Percentiles rank a stretch among this genome's conserved stretches.
These are phyloP conservation scores for Pythium coloratum DNA, from an alignment of 352 stramenopile species.

Conservation along the genomic window DNA sequence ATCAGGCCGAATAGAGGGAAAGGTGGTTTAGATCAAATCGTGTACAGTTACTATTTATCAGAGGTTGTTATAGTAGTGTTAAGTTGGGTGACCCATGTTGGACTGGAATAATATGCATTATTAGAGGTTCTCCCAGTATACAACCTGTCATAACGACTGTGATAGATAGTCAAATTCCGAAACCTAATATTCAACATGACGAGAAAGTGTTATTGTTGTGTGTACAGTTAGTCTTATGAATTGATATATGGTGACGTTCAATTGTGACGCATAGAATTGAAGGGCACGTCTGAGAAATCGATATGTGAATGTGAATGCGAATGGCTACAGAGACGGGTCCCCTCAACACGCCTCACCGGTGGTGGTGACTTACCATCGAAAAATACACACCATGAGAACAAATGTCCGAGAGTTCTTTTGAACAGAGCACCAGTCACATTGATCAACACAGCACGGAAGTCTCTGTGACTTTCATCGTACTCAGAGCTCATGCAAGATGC, in stretches of 20 bases:
- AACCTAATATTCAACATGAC: no score
- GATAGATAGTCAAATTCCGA: neutral
- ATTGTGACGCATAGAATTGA: neutral
- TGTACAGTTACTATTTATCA: neutral
- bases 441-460: no score
- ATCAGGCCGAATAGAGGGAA: neutral
- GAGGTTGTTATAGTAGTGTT: neutral
- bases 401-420: no score
- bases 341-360: neutral
- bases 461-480: no score
- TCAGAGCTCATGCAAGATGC: no score
- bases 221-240: neutral
- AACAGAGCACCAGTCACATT: no score
- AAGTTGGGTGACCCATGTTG: neutral
- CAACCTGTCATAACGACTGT: neutral
- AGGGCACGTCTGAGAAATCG: conserved; percentile 5
- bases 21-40: neutral
- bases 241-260: neutral
- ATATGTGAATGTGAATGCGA: conserved; percentile 6
- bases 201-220: no score
- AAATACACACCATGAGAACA: neutral
- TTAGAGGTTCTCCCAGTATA: neutral
- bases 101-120: neutral
- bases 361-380: no score
- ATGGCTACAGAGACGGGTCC: neutral